Conservation (phyloP, 2,329 filamentous ascomycete genomes). For the Rhinocladiella similis region DNA sequence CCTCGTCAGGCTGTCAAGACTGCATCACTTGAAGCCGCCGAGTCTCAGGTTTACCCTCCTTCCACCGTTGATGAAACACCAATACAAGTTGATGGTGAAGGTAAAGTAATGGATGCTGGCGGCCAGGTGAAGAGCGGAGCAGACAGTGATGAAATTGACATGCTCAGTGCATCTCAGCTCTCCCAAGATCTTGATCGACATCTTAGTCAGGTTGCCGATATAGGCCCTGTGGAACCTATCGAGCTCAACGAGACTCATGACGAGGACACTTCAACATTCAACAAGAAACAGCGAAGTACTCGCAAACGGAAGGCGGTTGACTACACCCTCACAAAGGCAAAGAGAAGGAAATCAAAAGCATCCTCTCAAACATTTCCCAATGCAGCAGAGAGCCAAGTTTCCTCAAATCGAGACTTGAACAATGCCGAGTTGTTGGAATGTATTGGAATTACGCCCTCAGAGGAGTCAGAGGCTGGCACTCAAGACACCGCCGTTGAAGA, state of each 20-base stretch:
- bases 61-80: constrained; percentile 4
- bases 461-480: constrained; percentile 1
- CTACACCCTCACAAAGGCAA: constrained; percentile 2
- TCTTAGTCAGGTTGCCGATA: constrained; percentile 8
- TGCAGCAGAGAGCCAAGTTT: not conserved
- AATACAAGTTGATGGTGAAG: not conserved
- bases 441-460: constrained; percentile 11
- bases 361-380: constrained; percentile 8
- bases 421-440: constrained; percentile 12
- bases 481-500: not conserved
- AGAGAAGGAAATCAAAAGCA: constrained; percentile 13
- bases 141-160: constrained; percentile 44
- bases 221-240: not conserved
- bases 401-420: not conserved
- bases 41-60: not conserved
- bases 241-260: not conserved
- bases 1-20: not conserved
- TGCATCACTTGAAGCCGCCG: not conserved
- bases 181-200: constrained; percentile 42
- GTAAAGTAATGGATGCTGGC: too few species aligned
- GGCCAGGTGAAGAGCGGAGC: not conserved
- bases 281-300: not conserved
- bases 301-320: constrained; percentile 21
- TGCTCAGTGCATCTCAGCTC: constrained; percentile 46
- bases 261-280: not conserved